Percentiles rank a stretch among this genome's conserved stretches.
phyloP scores from a whole-genome alignment of 805 yeast species.

The Candida jianshihensis region DNA sequence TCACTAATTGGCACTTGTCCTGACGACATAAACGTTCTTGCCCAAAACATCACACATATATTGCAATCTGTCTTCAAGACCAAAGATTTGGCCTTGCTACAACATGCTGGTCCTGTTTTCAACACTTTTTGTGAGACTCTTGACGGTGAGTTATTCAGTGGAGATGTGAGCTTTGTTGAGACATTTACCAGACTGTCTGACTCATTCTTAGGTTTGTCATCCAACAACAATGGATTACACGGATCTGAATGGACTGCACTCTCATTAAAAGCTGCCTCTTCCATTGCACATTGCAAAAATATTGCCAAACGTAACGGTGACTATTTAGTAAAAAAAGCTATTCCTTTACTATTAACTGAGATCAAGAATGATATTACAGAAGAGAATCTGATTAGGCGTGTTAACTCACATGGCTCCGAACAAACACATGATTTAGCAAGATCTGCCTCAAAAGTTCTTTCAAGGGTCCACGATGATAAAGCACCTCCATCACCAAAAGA shows the following conservation, averaged over 20 bases:
- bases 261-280: constrained; percentile 38
- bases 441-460: constrained; percentile 13
- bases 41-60: constrained; percentile 58
- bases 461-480: constrained; percentile 3
- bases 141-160: constrained; percentile 57
- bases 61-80: constrained; percentile 44
- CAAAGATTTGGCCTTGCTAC: constrained; percentile 57
- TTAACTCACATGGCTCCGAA: constrained; percentile 16
- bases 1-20: constrained; percentile 70
- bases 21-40: constrained; percentile 80
- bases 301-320: constrained; percentile 11
- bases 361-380: constrained; percentile 16
- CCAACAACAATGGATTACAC: constrained; percentile 21
- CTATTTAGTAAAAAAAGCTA: constrained; percentile 10
- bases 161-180: constrained; percentile 52
- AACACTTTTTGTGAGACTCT: constrained; percentile 41
- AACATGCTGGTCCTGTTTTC: constrained; percentile 43
- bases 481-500: constrained; percentile 8
- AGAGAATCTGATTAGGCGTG: constrained; percentile 15
- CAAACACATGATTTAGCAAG: constrained; percentile 14
- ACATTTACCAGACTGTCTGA: constrained; percentile 35
- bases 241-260: constrained; percentile 30
- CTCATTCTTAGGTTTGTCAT: constrained; percentile 16
- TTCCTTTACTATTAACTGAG: constrained; percentile 15
- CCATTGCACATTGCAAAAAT: constrained; percentile 26